phyloP scores from a whole-genome alignment of 2,329 filamentous ascomycete species.

The Claviceps quebecensis region DNA sequence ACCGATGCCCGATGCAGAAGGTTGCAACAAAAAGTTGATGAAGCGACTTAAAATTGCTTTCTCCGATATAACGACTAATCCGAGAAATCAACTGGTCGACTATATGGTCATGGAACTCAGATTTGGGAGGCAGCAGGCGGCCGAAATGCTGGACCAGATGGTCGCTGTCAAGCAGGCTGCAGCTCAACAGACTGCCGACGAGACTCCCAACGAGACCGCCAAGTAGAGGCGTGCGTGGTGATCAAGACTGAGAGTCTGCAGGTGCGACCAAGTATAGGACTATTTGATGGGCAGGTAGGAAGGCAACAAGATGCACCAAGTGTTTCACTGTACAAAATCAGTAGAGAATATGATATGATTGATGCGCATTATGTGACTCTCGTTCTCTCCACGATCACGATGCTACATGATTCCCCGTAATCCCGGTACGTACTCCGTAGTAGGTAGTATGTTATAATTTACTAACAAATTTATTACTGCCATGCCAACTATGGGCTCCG shows the following conservation, averaged over 20 bases:
- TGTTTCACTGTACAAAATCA: no score
- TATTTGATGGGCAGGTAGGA: no score
- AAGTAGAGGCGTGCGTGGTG: background rate
- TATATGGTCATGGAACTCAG: slow-evolving; percentile 17
- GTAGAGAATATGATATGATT: background rate
- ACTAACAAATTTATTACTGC: background rate
- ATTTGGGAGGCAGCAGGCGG: slow-evolving; percentile 12
- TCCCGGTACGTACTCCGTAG: no score
- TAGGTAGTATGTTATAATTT: no score
- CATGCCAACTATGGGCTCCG: background rate
- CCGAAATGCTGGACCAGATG: slow-evolving; percentile 10
- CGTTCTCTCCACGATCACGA: background rate
- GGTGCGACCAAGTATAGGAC: background rate
- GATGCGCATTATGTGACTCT: background rate
- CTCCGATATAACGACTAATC: slow-evolving; percentile 12
- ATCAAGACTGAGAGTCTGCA: background rate
- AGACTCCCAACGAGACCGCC: no score
- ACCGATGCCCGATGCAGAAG: slow-evolving; percentile 18
- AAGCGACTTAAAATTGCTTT: slow-evolving; percentile 8
- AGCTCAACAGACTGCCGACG: no score
- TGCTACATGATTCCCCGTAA: no score
- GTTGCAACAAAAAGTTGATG: slow-evolving; percentile 12
- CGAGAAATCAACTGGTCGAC: slow-evolving; percentile 15
- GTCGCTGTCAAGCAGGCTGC: slow-evolving; percentile 4
- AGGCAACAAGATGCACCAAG: background rate